Base-by-base conservation (phyloP, 2,329 filamentous ascomycete species). In the Fusarium sacchari region DNA sequence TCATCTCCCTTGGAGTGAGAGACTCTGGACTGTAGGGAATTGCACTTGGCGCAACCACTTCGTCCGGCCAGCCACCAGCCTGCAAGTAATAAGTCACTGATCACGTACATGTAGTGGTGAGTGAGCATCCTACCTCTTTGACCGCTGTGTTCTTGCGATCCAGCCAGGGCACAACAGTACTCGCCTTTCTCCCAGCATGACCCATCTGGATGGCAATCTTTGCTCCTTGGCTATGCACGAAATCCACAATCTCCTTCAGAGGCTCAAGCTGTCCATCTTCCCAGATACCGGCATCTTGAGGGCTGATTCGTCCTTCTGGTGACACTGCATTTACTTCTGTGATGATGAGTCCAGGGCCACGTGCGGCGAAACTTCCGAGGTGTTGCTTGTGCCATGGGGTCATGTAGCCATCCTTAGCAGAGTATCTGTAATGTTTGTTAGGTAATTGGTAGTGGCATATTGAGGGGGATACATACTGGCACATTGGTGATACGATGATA, bases 231-330 rank as follows among this genome's bases (percentile, higher is more conserved):
- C 86, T 87, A 36, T 78, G 76, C 1, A 88, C 89, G 65, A 93
- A 94, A 49, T 93, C 91, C 4, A 90, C 87, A 14, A 92, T 85
- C 36, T 85, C 83, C 69, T 84, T 86, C 50, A 92, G 80, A 0
- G 86, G 86, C 67, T 85, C 90, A 62, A 92, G 89, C 74, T 95
- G 93, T 3, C 86, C 87, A 78, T 95, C 93, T 66, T 90, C 86
- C 92, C 92, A 95, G 6, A 95, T 80, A 1, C 93, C 92, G 17
- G 82, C 80, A 75, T 93, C 91, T 76, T 93, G 85, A 0, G 92
- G 93, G 0, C 91, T 93, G 81, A 94, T 94, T 28, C 93, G 87
- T 15, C 93, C 93, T 72, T 92, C 87, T 0, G 91, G 82, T 2
- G 87, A 83, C 0, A 95, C 90, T 5, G 89, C 85, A 2, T 92